Base-by-base conservation (phyloP, 495 filamentous ascomycete genomes). In the Daldinia childiae region DNA sequence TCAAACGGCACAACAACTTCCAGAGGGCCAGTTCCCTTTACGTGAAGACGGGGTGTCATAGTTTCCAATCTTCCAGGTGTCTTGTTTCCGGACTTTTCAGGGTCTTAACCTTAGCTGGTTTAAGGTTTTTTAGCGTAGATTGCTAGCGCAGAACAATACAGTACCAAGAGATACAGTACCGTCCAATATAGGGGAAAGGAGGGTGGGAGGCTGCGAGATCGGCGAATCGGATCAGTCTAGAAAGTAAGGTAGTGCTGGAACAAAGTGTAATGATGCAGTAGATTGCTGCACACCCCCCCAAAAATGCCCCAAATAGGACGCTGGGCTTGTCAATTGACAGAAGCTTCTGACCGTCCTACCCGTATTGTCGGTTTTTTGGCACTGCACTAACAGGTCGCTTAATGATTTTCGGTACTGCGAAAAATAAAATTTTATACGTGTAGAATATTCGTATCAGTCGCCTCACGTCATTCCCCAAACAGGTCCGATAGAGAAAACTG, bases 41-140 rank as follows among this genome's bases (percentile, higher is more conserved):
- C 68, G 69, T 77, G 74, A 32, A 73, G 58, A 58, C 74, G 76
- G 64, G 73, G 76, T 74, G 73, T 77, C 76, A 77, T 76, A 52
- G 66, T 60, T 26, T 17, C 54, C n/a, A 30, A 32, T 0, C 4
- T 34, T 43, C 34, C 24, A 4, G 17, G 57, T 19, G 36, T 58
- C 51, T 66, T 66, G 68, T 34, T 55, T 66, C 39, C 62, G 45
- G 67, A 38, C 41, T 60, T 61, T 64, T 73, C 59, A 73, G 65
- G 64, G 70, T 73, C 70, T 36, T 68, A 68, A 61, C 70, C 70
- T 73, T 68, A 43, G 66, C 65, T 66, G 39, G 70, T 68, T 73
- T 73, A 73, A 73, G 70, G 70, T 73, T 73, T 68, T 60, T 68
- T 73, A 68, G 70, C 55, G 55, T 12, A 69, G 57, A 65, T 66